A percentile compares a stretch with the other conserved stretches of the same genome.
Evolutionary conservation across 1,139 yeast genomes (phyloP).

Genomic region (Saccharomyces pastorianus): DNA sequence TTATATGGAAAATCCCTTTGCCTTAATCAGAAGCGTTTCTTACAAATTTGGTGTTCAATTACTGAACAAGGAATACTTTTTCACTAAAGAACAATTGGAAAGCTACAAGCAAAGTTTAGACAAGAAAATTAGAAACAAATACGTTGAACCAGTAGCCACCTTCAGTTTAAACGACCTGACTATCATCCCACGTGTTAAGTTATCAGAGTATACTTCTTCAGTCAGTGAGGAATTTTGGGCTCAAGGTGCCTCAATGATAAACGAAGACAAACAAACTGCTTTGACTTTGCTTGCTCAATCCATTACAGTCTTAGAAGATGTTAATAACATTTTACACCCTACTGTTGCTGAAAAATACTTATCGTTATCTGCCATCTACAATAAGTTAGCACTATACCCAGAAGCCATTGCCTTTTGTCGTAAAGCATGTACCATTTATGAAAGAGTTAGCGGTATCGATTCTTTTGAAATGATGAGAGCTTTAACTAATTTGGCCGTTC

Average conservation of each 20-base stretch:
- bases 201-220: slow-evolving; percentile 56
- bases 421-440: slow-evolving; percentile 64
- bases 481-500: slow-evolving; percentile 64
- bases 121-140: slow-evolving; percentile 20
- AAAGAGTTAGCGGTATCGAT: slow-evolving; percentile 76
- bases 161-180: slow-evolving; percentile 59
- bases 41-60: slow-evolving; percentile 83
- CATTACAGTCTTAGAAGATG: slow-evolving; percentile 67
- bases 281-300: slow-evolving; percentile 59
- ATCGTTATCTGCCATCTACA: slow-evolving; percentile 57
- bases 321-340: slow-evolving; percentile 72
- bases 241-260: slow-evolving; percentile 48
- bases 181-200: slow-evolving; percentile 67
- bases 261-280: slow-evolving; percentile 39
- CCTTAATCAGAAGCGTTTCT: slow-evolving; percentile 65
- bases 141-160: slow-evolving; percentile 30
- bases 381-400: slow-evolving; percentile 47
- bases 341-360: slow-evolving; percentile 69
- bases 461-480: slow-evolving; percentile 68
- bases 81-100: slow-evolving; percentile 35
- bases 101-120: no score
- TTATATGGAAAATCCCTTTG: slow-evolving; percentile 34
- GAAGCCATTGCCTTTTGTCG: slow-evolving; percentile 67
- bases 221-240: slow-evolving; percentile 75
- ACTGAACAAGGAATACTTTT: slow-evolving; percentile 38